Evolutionary conservation across 1,139 yeast genomes (phyloP).

Genomic region (Saccharomyces hybrid): DNA sequence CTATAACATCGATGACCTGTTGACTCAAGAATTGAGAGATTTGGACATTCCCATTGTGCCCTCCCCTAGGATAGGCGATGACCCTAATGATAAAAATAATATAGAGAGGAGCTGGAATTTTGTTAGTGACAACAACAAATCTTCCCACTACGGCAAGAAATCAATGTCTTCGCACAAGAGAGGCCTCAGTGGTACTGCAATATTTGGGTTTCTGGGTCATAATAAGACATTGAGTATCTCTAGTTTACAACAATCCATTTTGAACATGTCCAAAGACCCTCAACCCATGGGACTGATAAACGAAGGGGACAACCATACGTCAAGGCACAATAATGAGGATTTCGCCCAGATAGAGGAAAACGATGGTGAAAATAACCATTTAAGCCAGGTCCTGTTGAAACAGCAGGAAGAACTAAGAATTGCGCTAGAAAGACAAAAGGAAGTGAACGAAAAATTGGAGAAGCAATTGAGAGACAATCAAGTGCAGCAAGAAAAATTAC

Average conservation of each 20-base stretch:
- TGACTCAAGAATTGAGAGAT: conserved; percentile 27
- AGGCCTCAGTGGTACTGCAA: conserved; percentile 52
- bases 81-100: neutral
- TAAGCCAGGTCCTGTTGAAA: conserved; percentile 22
- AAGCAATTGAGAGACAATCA: conserved; percentile 23
- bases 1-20: conserved; percentile 23
- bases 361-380: conserved; percentile 1
- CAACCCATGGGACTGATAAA: neutral
- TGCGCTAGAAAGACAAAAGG: conserved; percentile 28
- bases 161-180: conserved; percentile 25
- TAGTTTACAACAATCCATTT: conserved; percentile 13
- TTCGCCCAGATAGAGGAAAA: neutral
- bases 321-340: neutral
- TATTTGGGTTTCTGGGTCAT: conserved; percentile 53
- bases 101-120: conserved; percentile 5
- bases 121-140: conserved; percentile 4
- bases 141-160: conserved; percentile 2
- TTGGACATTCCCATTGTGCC: conserved; percentile 28
- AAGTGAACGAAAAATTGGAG: conserved; percentile 25
- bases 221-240: conserved; percentile 38
- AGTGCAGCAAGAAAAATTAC: conserved; percentile 24
- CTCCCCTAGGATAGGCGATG: conserved; percentile 2
- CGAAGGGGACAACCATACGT: neutral
- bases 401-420: conserved; percentile 26
- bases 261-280: conserved; percentile 1